These are phyloP conservation scores for Salvia hispanica DNA, from an alignment of 257 asterid species.

Conservation along the genomic window DNA sequence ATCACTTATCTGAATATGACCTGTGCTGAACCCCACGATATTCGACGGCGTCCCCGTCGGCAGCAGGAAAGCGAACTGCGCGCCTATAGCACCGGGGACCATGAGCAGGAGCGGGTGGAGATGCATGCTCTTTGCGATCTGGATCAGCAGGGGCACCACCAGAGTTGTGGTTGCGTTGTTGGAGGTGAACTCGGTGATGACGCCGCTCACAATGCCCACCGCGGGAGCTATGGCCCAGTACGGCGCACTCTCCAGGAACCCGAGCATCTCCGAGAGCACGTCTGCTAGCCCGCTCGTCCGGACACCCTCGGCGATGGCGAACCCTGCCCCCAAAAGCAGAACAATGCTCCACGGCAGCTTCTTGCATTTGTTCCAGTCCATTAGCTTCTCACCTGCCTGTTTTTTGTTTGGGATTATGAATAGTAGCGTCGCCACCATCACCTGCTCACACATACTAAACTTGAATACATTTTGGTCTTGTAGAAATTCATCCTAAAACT, in stretches of 20 bases:
- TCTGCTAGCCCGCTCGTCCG: conserved; percentile 84
- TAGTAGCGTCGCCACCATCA: conserved; percentile 84
- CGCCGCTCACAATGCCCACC: conserved; percentile 59
- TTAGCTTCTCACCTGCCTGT: conserved; percentile 73
- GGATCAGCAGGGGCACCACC: conserved; percentile 63
- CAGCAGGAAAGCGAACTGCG: conserved; percentile 67
- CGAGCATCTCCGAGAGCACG: conserved; percentile 53
- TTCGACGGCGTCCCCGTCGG: conserved; percentile 93
- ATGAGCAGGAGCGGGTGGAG: conserved; percentile 71
- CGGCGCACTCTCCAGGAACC: conserved; percentile 61
- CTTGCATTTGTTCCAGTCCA: conserved; percentile 99
- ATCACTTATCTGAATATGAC: conserved; percentile 67
- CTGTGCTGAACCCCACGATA: conserved; percentile 80
- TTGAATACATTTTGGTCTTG: too few species aligned
- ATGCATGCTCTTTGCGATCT: conserved; percentile 62
- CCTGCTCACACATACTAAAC: conserved; percentile 45
- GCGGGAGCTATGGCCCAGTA: conserved; percentile 78
- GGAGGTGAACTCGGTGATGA: conserved; percentile 82
- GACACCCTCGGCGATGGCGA: conserved; percentile 89
- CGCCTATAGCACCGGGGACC: conserved; percentile 75
- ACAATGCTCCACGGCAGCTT: conserved; percentile 83
- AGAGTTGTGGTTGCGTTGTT: conserved; percentile 83
- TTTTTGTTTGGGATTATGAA: conserved; percentile 86
- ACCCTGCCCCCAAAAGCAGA: conserved; percentile 83
- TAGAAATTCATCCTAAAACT: too few species aligned